Conservation (phyloP, 768 basidiomycete genomes). For the Imleria badia region DNA sequence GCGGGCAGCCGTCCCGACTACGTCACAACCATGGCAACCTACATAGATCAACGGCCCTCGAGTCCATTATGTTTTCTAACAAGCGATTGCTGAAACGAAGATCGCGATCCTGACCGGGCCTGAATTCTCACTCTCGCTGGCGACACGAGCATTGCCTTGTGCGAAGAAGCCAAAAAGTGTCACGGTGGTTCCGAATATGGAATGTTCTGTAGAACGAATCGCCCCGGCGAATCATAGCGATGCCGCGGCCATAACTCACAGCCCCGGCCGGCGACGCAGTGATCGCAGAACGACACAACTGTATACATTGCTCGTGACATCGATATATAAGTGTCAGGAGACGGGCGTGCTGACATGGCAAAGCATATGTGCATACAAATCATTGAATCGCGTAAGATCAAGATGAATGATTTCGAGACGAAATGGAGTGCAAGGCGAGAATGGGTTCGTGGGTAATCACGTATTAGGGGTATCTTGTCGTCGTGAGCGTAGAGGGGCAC, state of each 20-base stretch:
- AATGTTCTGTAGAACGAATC: slow-evolving; percentile 27
- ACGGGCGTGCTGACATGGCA: slow-evolving; percentile 7
- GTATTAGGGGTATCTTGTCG: slow-evolving; percentile 35
- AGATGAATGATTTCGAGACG: slow-evolving; percentile 6
- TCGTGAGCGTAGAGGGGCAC: slow-evolving; percentile 18
- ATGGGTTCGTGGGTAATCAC: slow-evolving; percentile 29
- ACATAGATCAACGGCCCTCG: slow-evolving; percentile 5
- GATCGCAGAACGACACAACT: slow-evolving; percentile 7
- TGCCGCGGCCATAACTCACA: slow-evolving; percentile 12
- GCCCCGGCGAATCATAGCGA: slow-evolving; percentile 14
- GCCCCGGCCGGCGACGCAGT: slow-evolving; percentile 6
- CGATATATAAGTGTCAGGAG: slow-evolving; percentile 3
- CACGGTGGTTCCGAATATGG: slow-evolving; percentile 25
- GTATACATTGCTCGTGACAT: slow-evolving; percentile 17
- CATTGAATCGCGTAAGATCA: slow-evolving; percentile 26
- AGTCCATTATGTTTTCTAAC: slow-evolving; percentile 7
- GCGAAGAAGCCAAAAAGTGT: slow-evolving; percentile 1
- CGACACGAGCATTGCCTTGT: slow-evolving; percentile 18
- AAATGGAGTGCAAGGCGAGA: slow-evolving; percentile 15
- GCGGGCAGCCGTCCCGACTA: slow-evolving; percentile 22
- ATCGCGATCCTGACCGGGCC: slow-evolving; percentile 11
- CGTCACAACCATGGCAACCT: slow-evolving; percentile 29
- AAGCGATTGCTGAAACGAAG: slow-evolving; percentile 12
- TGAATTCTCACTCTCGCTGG: background rate
- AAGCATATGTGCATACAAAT: slow-evolving; percentile 30